phyloP scores from a whole-genome alignment of 176 grass and related monocot species.

The Paspalum vaginatum region DNA sequence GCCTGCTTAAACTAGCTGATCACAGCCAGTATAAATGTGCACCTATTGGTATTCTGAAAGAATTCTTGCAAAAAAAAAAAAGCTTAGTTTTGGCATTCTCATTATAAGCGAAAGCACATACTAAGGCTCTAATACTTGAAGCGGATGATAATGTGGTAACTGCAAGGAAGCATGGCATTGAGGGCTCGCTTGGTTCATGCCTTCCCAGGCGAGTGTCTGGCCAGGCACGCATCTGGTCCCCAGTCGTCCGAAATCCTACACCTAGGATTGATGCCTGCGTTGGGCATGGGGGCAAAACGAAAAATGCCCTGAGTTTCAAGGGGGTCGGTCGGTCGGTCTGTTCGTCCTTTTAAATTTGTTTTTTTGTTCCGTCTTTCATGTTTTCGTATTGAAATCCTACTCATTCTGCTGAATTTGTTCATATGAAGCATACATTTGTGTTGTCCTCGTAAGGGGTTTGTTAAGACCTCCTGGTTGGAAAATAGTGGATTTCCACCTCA shows the following conservation, averaged over 20 bases:
- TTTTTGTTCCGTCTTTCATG: conserved; percentile 10
- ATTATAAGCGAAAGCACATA: neutral
- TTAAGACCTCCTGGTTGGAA: neutral
- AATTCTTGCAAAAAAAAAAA: neutral
- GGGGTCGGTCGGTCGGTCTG: too few relatives aligned
- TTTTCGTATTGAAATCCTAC: conserved; percentile 6
- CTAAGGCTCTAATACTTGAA: conserved; percentile 15
- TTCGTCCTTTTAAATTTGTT: neutral
- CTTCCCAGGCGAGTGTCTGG: too few relatives aligned
- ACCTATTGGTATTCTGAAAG: neutral
- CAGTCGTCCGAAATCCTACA: too few relatives aligned
- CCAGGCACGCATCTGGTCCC: too few relatives aligned
- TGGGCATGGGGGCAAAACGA: too few relatives aligned
- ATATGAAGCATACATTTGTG: neutral
- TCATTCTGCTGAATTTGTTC: conserved; percentile 5
- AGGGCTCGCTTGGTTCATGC: too few relatives aligned
- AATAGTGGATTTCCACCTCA: neutral
- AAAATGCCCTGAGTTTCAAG: too few relatives aligned
- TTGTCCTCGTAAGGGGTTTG: neutral
- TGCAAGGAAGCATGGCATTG: neutral
- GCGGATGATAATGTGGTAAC: neutral
- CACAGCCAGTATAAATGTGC: conserved; percentile 2
- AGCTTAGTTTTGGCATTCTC: neutral
- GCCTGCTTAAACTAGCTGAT: conserved; percentile 2
- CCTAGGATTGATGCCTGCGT: too few relatives aligned